phyloP scores from a whole-genome alignment of 306 rosid genomes.

The Vachellia pachyceras region DNA sequence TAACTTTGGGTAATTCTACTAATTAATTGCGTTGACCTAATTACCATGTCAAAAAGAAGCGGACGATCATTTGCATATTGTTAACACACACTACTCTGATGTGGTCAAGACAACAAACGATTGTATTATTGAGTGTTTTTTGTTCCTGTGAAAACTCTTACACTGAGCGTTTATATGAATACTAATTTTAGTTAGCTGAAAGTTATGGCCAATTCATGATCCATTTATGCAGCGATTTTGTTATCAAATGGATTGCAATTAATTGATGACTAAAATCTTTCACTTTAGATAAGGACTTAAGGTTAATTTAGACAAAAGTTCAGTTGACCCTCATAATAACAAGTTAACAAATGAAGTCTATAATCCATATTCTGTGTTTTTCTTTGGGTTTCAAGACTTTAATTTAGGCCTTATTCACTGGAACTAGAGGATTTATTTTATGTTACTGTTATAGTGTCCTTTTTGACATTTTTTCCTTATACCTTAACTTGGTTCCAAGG shows the following conservation, averaged over 20 bases:
- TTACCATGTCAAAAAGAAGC: conserved; percentile 4
- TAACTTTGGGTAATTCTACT: conserved; percentile 23
- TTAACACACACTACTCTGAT: not conserved
- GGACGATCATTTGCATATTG: not conserved
- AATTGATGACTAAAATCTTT: not conserved
- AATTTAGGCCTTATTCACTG: not conserved
- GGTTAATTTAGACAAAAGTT: conserved; percentile 26
- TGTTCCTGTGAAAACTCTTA: not conserved
- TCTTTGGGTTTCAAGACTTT: not conserved
- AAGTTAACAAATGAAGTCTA: not conserved
- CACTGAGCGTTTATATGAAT: not conserved
- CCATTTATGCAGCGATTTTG: not conserved
- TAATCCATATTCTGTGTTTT: not conserved
- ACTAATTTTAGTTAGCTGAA: not conserved
- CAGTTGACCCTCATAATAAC: conserved; percentile 22
- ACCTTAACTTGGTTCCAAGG: not conserved
- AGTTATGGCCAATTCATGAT: not conserved
- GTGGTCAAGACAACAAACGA: not conserved
- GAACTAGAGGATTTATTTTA: conserved; percentile 7
- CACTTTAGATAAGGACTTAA: not conserved
- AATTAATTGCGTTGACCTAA: conserved; percentile 20
- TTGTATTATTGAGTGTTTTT: not conserved
- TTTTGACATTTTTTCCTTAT: not conserved
- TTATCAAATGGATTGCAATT: not conserved
- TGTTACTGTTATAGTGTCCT: conserved; percentile 3